phyloP scores from a whole-genome alignment of 148 eudicot genomes.

The Chenopodium quinoa region DNA sequence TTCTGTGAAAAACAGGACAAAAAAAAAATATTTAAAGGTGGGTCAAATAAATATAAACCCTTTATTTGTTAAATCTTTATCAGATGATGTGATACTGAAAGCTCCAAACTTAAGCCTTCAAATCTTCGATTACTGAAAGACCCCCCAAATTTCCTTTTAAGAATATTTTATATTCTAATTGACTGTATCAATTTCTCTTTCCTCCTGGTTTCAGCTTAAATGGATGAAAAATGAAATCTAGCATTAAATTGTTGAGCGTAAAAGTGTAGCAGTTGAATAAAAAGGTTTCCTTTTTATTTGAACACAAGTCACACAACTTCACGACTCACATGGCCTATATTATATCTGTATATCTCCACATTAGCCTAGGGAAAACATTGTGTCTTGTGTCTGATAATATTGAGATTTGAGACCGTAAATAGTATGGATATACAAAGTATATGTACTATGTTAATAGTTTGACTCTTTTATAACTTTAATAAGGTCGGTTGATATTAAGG shows the following conservation, averaged over 20 bases:
- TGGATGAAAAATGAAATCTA: constrained; percentile 10
- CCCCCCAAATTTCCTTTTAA: background rate
- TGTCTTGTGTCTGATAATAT: too few species aligned
- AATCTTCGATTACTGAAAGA: background rate
- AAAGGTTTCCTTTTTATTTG: background rate
- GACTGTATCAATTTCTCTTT: background rate
- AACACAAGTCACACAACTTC: background rate
- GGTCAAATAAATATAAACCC: background rate
- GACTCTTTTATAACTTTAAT: too few species aligned
- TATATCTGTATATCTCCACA: too few species aligned
- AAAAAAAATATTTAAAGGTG: background rate
- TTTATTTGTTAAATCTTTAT: background rate
- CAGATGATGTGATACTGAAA: constrained; percentile 18
- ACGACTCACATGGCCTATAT: background rate
- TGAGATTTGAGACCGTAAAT: too few species aligned
- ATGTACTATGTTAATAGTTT: too few species aligned
- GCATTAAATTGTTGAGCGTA: background rate
- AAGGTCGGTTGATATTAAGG: too few species aligned
- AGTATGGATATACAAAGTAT: too few species aligned
- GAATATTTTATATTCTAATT: background rate
- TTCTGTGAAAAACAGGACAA: background rate
- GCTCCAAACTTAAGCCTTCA: constrained; percentile 7
- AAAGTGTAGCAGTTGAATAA: background rate
- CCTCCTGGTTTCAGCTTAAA: background rate
- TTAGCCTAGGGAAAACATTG: too few species aligned